phyloP scores from a whole-genome alignment of 2,329 filamentous ascomycete species.

The Epichloe glyceriae region DNA sequence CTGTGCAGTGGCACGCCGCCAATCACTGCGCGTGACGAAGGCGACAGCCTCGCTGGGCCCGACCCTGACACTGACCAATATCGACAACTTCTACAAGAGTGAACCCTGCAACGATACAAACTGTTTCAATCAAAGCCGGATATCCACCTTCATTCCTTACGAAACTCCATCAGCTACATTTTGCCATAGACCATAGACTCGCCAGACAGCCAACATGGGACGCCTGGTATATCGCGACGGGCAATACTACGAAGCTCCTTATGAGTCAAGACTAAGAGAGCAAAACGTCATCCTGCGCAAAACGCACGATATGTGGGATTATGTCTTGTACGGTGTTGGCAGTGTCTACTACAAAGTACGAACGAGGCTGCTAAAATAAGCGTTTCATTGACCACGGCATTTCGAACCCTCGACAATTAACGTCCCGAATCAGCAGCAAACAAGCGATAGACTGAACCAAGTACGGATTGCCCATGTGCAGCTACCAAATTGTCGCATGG shows the following conservation, averaged over 20 bases:
- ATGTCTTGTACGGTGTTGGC: slow-evolving; percentile 25
- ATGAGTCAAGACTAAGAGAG: slow-evolving; percentile 5
- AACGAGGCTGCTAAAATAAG: not conserved
- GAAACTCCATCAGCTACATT: not conserved
- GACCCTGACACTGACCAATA: not conserved
- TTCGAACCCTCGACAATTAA: too few species aligned
- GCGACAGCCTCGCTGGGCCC: not conserved
- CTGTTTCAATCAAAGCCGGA: too few species aligned
- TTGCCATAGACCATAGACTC: not conserved
- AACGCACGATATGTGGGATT: slow-evolving; percentile 26
- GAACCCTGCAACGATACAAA: too few species aligned
- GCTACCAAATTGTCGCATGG: too few species aligned
- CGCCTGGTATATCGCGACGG: slow-evolving; percentile 19
- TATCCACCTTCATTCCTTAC: not conserved
- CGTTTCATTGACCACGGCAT: too few species aligned
- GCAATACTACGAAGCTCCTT: slow-evolving; percentile 14
- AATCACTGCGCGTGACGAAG: not conserved
- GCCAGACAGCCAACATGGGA: not conserved
- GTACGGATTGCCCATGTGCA: too few species aligned
- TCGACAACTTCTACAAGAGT: too few species aligned
- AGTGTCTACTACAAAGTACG: slow-evolving; percentile 23
- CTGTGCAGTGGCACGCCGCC: not conserved
- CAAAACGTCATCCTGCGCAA: slow-evolving; percentile 16
- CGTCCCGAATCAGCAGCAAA: too few species aligned
- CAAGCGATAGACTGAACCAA: too few species aligned